Base-by-base conservation (phyloP, 2,329 filamentous ascomycete genomes). In the Trematosphaeria pertusa region DNA sequence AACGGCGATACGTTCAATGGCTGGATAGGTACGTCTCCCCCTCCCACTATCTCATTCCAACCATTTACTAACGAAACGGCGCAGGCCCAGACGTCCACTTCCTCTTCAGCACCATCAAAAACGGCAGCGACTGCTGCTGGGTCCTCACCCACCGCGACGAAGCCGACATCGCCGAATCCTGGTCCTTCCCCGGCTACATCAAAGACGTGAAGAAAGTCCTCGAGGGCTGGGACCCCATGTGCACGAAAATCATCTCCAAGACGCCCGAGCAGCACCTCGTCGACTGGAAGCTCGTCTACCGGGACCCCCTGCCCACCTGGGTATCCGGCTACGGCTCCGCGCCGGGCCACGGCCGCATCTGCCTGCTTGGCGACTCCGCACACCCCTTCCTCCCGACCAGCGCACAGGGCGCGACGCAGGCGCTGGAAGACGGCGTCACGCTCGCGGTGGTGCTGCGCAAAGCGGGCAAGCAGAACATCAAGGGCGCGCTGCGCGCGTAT, bases 261-360 rank as follows among this genome's bases (percentile, higher is more conserved):
- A 74, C 72, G 0, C 69, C 71, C 6, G 60, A 70, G 52, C 48
- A 54, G 0, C 64, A 64, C 9, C 54, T 77, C 17, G 71, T 82
- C 1, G 78, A 81, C 56, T 83, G 79, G 79, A 81, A 81, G 54
- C 76, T 82, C 18, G 78, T 79, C 34, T 81, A 80, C 49, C 73
- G 80, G 31, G 78, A 81, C 54, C 80, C 79, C 0, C 67, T 80
- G 8, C 75, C 78, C 0, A 77, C 72, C 0, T 83, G 80, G 81
- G 72, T 81, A 1, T 79, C 75, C 0, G 65, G 67, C n/a, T 75
- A 76, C 43, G 76, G 78, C 28, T 46, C 50, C 17, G 65, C 64
- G 0, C 58, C 62, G 7, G 64, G 65, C 3, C 64, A 68, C 19
- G 65, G 65, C 5, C 72, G 74, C 32, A 79, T 81, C 41, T 78